Conservation (phyloP, 495 filamentous ascomycete species). For the Lichina pygmaea region DNA sequence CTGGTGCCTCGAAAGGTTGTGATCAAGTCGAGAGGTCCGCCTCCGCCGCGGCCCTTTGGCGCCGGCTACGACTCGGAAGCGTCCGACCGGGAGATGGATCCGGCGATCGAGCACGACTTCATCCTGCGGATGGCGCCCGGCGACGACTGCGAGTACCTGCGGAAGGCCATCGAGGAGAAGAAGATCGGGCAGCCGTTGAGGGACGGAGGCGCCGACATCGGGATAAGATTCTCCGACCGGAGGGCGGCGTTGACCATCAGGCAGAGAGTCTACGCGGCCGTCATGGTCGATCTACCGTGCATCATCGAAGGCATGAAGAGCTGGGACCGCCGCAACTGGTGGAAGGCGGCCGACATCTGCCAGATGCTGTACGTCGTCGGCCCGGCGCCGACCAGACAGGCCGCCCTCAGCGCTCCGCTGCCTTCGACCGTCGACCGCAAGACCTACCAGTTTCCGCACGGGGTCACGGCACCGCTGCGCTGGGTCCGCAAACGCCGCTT, state of each 20-base stretch:
- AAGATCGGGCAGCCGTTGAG: conserved; percentile 34
- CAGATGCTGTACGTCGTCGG: conserved; percentile 82
- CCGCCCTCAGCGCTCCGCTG: conserved; percentile 36
- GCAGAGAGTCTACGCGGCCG: conserved; percentile 47
- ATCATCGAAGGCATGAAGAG: conserved; percentile 91
- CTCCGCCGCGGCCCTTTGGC: conserved; percentile 34
- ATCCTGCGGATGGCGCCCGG: conserved; percentile 73
- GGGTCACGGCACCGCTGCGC: conserved; percentile 74
- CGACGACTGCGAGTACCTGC: conserved; percentile 57
- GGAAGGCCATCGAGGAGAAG: conserved; percentile 39
- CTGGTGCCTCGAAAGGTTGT: conserved; percentile 19
- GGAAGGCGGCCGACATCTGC: conserved; percentile 80
- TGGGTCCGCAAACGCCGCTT: conserved; percentile 69
- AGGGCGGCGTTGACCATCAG: conserved; percentile 44
- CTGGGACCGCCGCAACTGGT: conserved; percentile 76
- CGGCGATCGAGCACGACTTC: conserved; percentile 64
- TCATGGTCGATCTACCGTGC: conserved; percentile 67
- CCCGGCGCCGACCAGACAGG: conserved; percentile 37
- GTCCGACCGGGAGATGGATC: conserved; percentile 67
- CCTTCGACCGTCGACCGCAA: conserved; percentile 35
- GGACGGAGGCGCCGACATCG: conserved; percentile 39
- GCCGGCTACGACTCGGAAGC: conserved; percentile 96
- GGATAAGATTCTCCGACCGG: conserved; percentile 56
- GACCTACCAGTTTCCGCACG: conserved; percentile 63
- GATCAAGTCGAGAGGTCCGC: conserved; percentile 30